phyloP scores from a whole-genome alignment of 164 flowering plant genomes.

The Chloranthus sessilifolius region DNA sequence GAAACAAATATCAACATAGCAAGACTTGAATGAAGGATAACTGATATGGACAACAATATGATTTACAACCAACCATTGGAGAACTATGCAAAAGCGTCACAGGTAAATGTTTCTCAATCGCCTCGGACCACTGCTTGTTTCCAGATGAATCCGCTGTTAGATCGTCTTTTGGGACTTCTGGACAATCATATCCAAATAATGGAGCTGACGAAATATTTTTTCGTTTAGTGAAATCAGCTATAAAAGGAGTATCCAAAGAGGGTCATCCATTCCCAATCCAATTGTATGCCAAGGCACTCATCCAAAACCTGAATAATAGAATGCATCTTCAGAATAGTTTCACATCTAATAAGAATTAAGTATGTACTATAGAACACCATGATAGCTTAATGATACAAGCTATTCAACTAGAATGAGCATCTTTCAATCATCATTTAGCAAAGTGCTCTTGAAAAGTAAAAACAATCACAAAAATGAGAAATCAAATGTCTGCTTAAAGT shows the following conservation, averaged over 20 bases:
- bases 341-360: too few species aligned
- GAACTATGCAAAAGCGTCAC: conserved; percentile 42
- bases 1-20: too few species aligned
- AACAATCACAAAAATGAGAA: too few species aligned
- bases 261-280: conserved; percentile 94
- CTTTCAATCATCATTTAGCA: too few species aligned
- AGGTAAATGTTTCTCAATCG: conserved; percentile 69
- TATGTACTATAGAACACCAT: too few species aligned
- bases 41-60: neutral
- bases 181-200: conserved; percentile 33
- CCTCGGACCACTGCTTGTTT: conserved; percentile 62
- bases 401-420: too few species aligned
- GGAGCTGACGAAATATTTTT: conserved; percentile 92
- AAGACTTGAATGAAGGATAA: neutral
- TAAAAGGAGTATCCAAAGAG: conserved; percentile 57
- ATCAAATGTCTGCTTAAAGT: too few species aligned
- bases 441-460: too few species aligned
- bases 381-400: too few species aligned
- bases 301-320: conserved; percentile 63
- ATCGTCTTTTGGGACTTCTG: conserved; percentile 23
- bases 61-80: conserved; percentile 73
- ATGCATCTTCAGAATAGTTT: too few species aligned
- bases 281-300: conserved; percentile 85
- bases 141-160: conserved; percentile 27
- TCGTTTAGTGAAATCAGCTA: conserved; percentile 53